Base-by-base conservation (phyloP, 2,329 filamentous ascomycete species). In the Alternaria sp. region DNA sequence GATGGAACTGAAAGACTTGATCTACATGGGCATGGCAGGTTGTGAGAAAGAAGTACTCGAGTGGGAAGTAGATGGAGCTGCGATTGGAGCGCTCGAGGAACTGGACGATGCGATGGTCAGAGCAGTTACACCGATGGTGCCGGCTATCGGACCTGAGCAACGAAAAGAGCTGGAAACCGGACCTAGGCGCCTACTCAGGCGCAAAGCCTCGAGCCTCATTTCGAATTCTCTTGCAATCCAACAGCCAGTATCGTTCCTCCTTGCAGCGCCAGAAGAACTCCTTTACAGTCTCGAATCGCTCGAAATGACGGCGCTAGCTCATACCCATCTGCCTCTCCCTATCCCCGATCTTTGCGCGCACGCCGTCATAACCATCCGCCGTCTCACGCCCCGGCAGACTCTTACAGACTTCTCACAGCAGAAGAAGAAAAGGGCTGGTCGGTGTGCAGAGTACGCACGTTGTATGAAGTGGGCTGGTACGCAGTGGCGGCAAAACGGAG, bases 401-500 rank as follows among this genome's bases (percentile, higher is more conserved):
- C 66, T 76, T 3, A 57, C 62, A 8, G 68, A 70, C 2, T 72
- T 71, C 29, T 57, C 63, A 2, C 33, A 63, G 1, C 44, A 50
- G 3, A 75, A 74, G 54, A 70, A 71, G 40, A 58, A 50, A 39
- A 60, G 69, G 23, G 44, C 49, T 2, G 64, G 50, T 0, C 55
- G 61, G 8, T 76, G 73, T 50, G 70, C 69, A 6, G 72, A 75
- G 40, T 74, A 73, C 51, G 72, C 72, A 17, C 64, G 72, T 10
- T 76, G 73, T 36, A 73, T 69, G 68, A 74, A 74, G 51, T 76
- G 73, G 73, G 72, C 68, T 3, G 71, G 69, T 3, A 65, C 63
- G 29, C 63, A 50, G 9, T 76, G 73, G 73, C 62, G 71, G 21
- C 67, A 70, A 42, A 69, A 62, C 11, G 73, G 72, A 8, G 73